Base-by-base conservation (phyloP, 2,329 filamentous ascomycete genomes). In the Penicillium italicum region DNA sequence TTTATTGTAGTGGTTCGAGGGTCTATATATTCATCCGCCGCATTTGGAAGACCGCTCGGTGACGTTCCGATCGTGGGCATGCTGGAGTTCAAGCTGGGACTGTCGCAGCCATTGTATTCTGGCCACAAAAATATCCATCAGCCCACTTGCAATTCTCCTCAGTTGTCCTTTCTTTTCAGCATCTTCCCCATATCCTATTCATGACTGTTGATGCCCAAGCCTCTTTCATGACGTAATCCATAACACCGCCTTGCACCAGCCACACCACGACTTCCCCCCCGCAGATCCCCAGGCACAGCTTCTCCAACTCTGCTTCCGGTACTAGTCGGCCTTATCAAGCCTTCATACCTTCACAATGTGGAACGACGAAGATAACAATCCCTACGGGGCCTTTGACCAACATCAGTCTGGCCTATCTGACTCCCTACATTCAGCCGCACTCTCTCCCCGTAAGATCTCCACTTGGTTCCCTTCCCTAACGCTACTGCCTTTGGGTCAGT, bases 331-430 rank as follows among this genome's bases (percentile, higher is more conserved):
- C 12, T 42, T 30, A 22, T 52, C 57, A 47, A 53, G 44, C 42
- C n/a, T 41, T 45, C 22, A 37, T 36, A 53, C 9, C 30, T 31
- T 31, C 72, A 82, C 67, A 65, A 97, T 97, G 93, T 97, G 93
- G 93, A 95, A 97, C 82, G 92, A 97, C 80, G 93, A 97, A 78
- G 91, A 97, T 72, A 97, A 97, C 77, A 97, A 97, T 74, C 93
- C 93, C 5, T 97, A 97, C 71, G 92, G 91, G 68, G 93, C 90
- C 74, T 97, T 96, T 78, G 90, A 94, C 74, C 88, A 89, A 67
- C 86, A 90, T 67, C 90, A 95, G 74, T 90, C 89, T 59, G 85
- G 88, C 72, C 82, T 85, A 43, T 90, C 80, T 20, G 85, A 88
- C 69, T 85, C 86, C 22, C 78, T 85, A 52, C 89, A 87, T 37